Evolutionary conservation across 2,329 filamentous ascomycete genomes (phyloP), one percentile per base, ranked within the genome.

Genomic region (Penicillium sp.): DNA sequence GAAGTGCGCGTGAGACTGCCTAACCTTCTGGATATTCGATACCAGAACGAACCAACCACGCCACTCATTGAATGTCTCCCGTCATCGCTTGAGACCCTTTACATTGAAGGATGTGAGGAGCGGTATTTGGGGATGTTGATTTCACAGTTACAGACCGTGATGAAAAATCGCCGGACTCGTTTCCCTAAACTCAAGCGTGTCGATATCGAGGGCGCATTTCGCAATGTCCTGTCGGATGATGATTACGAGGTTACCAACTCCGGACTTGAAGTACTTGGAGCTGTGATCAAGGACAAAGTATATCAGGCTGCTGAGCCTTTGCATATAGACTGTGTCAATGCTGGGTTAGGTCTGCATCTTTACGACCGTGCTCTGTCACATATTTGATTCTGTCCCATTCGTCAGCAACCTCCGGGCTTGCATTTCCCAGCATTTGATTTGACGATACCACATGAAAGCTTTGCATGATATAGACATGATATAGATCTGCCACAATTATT

Each of bases 21-120:
- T n/a, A 71, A 71, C 47, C 63, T 71, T 8, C 57, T 71, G 3
- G 67, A 71, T 33, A 57, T 70, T 11, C 65, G 63, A 31, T 69
- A 68, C 42, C 62, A 63, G 40, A 47, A 35, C 11, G 66, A 69
- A 16, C 68, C 68, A 3, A 58, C 59, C 0, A 60, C 44, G 0
- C 57, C 66, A 11, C 59, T 71, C 3, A 43, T 61, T 0, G 61
- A 68, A 11, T 57, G 66, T 30, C 58, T 71, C 0, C 68, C 68
- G 1, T 22, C 22, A 1, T 64, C 64, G 1, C 47, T 71, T 8
- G 60, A 69, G 30, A 59, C 58, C 1, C 38, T 71, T 4, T 68
- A 62, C 28, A 62, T 71, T 7, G 68, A 71, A 53, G 62, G 61
- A 1, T 71, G 67, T 43, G 65, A 68, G 37, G 68, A 70, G 53